Conservation (phyloP, 768 basidiomycete species). For the Calocybe cyanea region DNA sequence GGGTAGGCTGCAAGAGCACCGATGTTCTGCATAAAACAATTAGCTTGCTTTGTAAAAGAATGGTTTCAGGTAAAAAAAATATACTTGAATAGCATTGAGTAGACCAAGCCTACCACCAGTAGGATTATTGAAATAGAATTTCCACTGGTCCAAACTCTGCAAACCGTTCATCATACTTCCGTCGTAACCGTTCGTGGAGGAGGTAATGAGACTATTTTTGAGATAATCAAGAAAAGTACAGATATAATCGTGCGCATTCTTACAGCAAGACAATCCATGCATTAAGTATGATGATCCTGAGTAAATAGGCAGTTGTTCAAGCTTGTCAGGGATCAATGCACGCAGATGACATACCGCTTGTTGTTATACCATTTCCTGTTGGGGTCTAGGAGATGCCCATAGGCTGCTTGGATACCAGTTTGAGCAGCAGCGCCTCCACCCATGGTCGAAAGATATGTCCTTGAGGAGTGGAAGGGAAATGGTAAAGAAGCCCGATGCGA, state of each 20-base stretch:
- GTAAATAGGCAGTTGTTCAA: background rate
- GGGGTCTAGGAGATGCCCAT: slow-evolving; percentile 58
- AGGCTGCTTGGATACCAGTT: slow-evolving; percentile 30
- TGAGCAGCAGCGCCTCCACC: slow-evolving; percentile 45
- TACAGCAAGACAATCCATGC: slow-evolving; percentile 68
- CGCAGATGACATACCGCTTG: slow-evolving; percentile 39
- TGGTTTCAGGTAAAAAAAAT: slow-evolving; percentile 12
- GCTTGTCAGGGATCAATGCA: background rate
- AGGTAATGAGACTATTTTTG: slow-evolving; percentile 62
- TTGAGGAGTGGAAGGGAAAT: slow-evolving; percentile 23
- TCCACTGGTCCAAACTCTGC: slow-evolving; percentile 66
- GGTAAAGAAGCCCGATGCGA: slow-evolving; percentile 26
- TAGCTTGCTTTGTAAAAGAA: background rate
- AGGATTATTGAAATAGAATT: slow-evolving; percentile 55
- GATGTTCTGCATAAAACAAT: slow-evolving; percentile 47
- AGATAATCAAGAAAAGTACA: background rate
- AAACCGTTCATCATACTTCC: slow-evolving; percentile 81
- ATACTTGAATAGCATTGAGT: slow-evolving; percentile 71
- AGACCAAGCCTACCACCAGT: slow-evolving; percentile 57
- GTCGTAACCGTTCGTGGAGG: slow-evolving; percentile 74
- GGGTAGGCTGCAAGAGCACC: slow-evolving; percentile 66
- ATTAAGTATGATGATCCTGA: slow-evolving; percentile 58
- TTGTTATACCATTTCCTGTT: slow-evolving; percentile 76
- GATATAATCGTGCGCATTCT: slow-evolving; percentile 15
- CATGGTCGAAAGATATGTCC: slow-evolving; percentile 46